phyloP scores from a whole-genome alignment of 2,329 filamentous ascomycete genomes.

The Penicillium rolfsii region DNA sequence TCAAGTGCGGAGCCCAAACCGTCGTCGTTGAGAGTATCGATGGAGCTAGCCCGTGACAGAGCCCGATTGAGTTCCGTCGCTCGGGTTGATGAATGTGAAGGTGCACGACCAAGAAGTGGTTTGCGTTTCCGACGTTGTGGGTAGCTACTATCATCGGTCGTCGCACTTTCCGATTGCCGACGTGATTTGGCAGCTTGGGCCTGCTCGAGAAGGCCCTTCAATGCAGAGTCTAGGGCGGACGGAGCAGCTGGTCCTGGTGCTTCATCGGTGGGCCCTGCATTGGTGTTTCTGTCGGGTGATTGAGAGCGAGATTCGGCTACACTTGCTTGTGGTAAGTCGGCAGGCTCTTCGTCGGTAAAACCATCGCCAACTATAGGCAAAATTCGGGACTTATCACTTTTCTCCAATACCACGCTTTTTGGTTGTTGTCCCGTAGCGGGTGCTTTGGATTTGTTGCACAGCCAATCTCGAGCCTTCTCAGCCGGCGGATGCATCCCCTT shows the following conservation, averaged over 20 bases:
- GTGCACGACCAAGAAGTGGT: constrained; percentile 48
- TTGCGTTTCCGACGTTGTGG: constrained; percentile 36
- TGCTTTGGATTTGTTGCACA: constrained; percentile 2
- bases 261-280: constrained; percentile 14
- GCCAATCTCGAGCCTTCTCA: constrained; percentile 6
- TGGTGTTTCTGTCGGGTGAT: constrained; percentile 24
- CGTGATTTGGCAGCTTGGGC: constrained; percentile 41
- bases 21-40: constrained; percentile 54
- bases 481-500: constrained; percentile 10
- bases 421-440: not conserved
- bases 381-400: constrained; percentile 11
- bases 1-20: constrained; percentile 44
- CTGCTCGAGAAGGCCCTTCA: constrained; percentile 48
- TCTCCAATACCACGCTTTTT: constrained; percentile 7
- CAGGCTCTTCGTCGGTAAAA: constrained; percentile 22
- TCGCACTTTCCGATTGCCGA: constrained; percentile 27
- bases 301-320: constrained; percentile 30
- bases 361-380: constrained; percentile 25
- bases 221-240: constrained; percentile 42
- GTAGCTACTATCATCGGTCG: constrained; percentile 24
- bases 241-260: constrained; percentile 25
- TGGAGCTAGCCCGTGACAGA: constrained; percentile 52
- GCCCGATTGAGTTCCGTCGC: constrained; percentile 26
- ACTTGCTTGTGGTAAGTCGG: constrained; percentile 22
- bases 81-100: constrained; percentile 43